These are phyloP conservation scores for Sechiopsis laciniata DNA, from an alignment of 306 rosid species.

Conservation along the genomic window DNA sequence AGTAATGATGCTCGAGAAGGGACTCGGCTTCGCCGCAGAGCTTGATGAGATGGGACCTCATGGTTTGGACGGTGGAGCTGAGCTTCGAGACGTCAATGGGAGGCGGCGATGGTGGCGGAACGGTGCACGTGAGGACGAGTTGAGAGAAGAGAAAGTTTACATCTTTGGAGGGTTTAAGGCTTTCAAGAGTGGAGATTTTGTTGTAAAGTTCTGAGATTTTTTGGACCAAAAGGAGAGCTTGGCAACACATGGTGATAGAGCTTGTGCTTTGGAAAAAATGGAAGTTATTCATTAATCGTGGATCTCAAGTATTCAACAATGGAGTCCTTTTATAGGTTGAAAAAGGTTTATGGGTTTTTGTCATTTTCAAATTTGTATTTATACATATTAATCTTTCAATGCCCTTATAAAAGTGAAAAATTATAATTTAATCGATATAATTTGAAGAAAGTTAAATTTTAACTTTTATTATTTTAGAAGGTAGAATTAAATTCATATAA, in stretches of 20 bases:
- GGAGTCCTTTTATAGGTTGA: neutral
- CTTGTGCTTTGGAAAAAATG: neutral
- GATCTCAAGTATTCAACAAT: neutral
- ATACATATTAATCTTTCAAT: too few relatives aligned
- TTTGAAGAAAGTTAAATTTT: too few relatives aligned
- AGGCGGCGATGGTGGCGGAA: constrained; percentile 33
- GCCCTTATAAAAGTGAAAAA: too few relatives aligned
- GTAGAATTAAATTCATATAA: too few relatives aligned
- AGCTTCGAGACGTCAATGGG: constrained; percentile 53
- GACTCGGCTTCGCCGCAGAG: constrained; percentile 76
- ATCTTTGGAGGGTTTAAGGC: constrained; percentile 69
- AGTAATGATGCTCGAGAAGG: constrained; percentile 55
- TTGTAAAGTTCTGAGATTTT: constrained; percentile 45
- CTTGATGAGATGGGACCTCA: constrained; percentile 55
- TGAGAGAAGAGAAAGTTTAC: constrained; percentile 78
- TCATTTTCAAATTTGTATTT: too few relatives aligned
- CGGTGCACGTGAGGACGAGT: constrained; percentile 71
- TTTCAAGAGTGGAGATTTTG: constrained; percentile 56
- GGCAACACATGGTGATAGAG: constrained; percentile 46
- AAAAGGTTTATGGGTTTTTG: neutral
- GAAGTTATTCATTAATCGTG: neutral
- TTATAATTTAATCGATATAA: too few relatives aligned
- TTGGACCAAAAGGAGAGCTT: constrained; percentile 46
- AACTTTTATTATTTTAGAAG: too few relatives aligned
- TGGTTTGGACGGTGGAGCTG: constrained; percentile 36